Base-by-base conservation (phyloP, 1,284 basidiomycete genomes). In the Pseudozyma pruni region DNA sequence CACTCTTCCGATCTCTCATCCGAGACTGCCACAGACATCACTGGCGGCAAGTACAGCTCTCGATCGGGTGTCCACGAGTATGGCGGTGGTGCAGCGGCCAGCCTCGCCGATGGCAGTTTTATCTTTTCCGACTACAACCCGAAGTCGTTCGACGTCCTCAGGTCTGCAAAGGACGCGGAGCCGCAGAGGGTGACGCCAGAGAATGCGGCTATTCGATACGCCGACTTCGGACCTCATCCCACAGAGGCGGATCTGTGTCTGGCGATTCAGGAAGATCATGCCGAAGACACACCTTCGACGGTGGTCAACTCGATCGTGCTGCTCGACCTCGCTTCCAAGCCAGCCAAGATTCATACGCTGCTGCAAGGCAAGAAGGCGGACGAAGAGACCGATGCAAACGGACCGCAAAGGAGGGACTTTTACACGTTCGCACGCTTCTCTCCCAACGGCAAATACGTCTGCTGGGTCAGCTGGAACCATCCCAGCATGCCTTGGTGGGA, bases 401-500 rank as follows among this genome's bases (percentile, higher is more conserved):
- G 53, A 3, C 63, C 63, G 10, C 52, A 61, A 23, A 89, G 89
- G 10, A 85, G 86, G 4, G 89, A 90, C 76, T 91, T 91, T 80
- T 91, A 90, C 74, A 85, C 78, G 6, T 72, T 85, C 1, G 88
- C 90, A 0, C 84, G 82, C 23, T 90, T 91, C 81, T 90, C 89
- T 20, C 87, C 89, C 0, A 87, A 90, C 70, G 91, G 90, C 1
- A 84, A 82, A 19, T 86, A 86, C 39, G 73, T 92, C 17, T 87
- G 86, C 3, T 93, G 89, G 89, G 84, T 89, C 43, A 86, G 89
- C 60, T 92, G 90, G 91, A 74, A 79, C 31, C 83, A 84, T 66
- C 91, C 91, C 0, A 88, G 90, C 74, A 92, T 92, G 91, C 90
- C 91, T 19, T 92, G 90, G 89, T 88, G 91, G 72, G 89, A 88